Conservation (phyloP, 2,329 filamentous ascomycete species). For the Venturia nashicola region DNA sequence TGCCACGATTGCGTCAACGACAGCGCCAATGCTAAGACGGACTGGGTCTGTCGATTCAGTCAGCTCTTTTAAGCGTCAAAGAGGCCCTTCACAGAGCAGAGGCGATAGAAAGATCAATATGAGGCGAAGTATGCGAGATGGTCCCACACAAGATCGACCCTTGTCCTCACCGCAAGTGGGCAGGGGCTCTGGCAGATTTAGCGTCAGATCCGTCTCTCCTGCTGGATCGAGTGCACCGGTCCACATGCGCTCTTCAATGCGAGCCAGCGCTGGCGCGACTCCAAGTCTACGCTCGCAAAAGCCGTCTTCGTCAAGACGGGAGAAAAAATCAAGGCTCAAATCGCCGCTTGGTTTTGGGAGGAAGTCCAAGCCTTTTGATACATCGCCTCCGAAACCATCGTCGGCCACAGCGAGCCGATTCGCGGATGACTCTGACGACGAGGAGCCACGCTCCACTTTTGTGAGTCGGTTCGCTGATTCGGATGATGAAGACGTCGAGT, state of each 20-base stretch:
- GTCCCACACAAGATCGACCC: constrained; percentile 5
- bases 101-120: constrained; percentile 46
- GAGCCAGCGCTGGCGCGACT: constrained; percentile 8
- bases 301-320: neutral
- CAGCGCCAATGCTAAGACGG: constrained; percentile 20
- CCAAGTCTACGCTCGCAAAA: neutral
- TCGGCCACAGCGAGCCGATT: constrained; percentile 39
- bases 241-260: constrained; percentile 11
- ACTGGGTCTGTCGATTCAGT: constrained; percentile 34
- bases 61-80: constrained; percentile 68
- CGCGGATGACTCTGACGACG: constrained; percentile 51
- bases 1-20: constrained; percentile 14
- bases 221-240: constrained; percentile 38
- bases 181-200: constrained; percentile 43
- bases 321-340: constrained; percentile 20
- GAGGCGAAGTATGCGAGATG: constrained; percentile 62
- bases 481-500: constrained; percentile 38
- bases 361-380: constrained; percentile 36
- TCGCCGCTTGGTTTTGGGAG: constrained; percentile 50
- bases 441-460: constrained; percentile 24
- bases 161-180: constrained; percentile 11
- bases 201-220: constrained; percentile 59
- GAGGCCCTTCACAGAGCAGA: constrained; percentile 25
- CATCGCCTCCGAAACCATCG: constrained; percentile 20
- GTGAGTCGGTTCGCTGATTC: constrained; percentile 37